Percentiles rank a stretch among this genome's conserved stretches.
Evolutionary conservation across 352 stramenopile genomes (phyloP).

Genomic region (Phytophthora crassamura): DNA sequence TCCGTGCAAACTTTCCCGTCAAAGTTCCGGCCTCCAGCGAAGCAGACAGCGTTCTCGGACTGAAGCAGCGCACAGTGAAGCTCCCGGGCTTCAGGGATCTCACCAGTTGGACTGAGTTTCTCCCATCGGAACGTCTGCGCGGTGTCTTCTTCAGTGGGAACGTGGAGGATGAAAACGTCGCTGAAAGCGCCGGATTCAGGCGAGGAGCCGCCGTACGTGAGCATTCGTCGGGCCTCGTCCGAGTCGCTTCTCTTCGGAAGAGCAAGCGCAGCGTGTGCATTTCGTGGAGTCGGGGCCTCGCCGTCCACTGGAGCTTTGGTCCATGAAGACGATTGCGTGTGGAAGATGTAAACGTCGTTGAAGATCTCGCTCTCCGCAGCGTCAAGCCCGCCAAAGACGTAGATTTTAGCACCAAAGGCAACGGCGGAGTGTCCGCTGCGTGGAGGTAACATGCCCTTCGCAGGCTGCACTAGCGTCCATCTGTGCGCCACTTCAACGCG

Average conservation of each 20-base stretch:
- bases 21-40: slow-evolving; percentile 56
- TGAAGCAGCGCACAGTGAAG: slow-evolving; percentile 46
- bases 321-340: slow-evolving; percentile 51
- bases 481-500: slow-evolving; percentile 3
- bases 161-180: slow-evolving; percentile 62
- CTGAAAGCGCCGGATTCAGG: slow-evolving; percentile 55
- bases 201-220: slow-evolving; percentile 72
- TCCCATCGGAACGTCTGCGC: slow-evolving; percentile 37
- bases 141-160: background rate
- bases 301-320: slow-evolving; percentile 38
- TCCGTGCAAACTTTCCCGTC: slow-evolving; percentile 66
- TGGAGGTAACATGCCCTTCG: slow-evolving; percentile 34
- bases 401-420: slow-evolving; percentile 46
- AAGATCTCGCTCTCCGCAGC: slow-evolving; percentile 47
- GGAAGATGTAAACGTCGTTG: slow-evolving; percentile 63
- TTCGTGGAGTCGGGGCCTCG: slow-evolving; percentile 49
- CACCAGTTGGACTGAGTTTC: slow-evolving; percentile 26
- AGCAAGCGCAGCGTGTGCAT: slow-evolving; percentile 61
- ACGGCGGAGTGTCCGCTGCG: slow-evolving; percentile 73
- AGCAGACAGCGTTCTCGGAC: slow-evolving; percentile 39
- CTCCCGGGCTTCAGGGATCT: slow-evolving; percentile 53
- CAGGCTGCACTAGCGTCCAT: slow-evolving; percentile 36
- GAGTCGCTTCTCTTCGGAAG: slow-evolving; percentile 17
- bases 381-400: slow-evolving; percentile 75
- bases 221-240: slow-evolving; percentile 33